Evolutionary conservation across 345 rosid genomes (phyloP).

Genomic region (Triadica sebifera): DNA sequence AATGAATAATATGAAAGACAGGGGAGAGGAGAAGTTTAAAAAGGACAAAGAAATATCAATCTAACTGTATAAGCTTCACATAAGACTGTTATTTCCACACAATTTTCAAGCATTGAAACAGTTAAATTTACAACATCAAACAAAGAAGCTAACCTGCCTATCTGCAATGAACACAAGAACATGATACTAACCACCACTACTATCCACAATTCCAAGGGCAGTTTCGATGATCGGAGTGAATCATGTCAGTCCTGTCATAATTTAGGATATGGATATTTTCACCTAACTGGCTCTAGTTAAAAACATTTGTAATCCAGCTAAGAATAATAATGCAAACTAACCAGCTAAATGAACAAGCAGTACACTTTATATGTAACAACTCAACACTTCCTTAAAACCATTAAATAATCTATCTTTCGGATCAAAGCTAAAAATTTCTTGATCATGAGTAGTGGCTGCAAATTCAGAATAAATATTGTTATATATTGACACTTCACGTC

Average conservation of each 20-base stretch:
- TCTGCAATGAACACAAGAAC: slow-evolving; percentile 26
- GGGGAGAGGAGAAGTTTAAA: slow-evolving; percentile 11
- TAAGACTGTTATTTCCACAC: not conserved
- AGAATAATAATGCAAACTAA: not conserved
- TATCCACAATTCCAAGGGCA: slow-evolving; percentile 19
- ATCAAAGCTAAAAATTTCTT: slow-evolving; percentile 27
- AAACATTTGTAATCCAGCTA: not conserved
- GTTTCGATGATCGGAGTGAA: slow-evolving; percentile 28
- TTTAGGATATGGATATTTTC: not conserved
- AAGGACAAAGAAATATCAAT: not conserved
- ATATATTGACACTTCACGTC: not conserved
- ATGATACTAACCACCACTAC: slow-evolving; percentile 28
- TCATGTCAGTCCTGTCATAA: slow-evolving; percentile 24
- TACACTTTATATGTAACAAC: slow-evolving; percentile 23
- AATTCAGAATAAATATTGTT: not conserved
- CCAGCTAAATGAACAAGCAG: slow-evolving; percentile 23
- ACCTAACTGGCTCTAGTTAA: not conserved
- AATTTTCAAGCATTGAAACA: not conserved
- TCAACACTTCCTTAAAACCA: slow-evolving; percentile 25
- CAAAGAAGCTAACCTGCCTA: slow-evolving; percentile 20
- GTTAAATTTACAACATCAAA: not conserved
- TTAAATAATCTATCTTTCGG: slow-evolving; percentile 19
- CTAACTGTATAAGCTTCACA: not conserved
- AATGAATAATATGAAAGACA: not conserved
- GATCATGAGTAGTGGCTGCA: slow-evolving; percentile 29